A percentile compares a stretch with the other conserved stretches of the same genome.
Conservation (phyloP, 129 eudicot genomes). For the Lactuca saligna region DNA sequence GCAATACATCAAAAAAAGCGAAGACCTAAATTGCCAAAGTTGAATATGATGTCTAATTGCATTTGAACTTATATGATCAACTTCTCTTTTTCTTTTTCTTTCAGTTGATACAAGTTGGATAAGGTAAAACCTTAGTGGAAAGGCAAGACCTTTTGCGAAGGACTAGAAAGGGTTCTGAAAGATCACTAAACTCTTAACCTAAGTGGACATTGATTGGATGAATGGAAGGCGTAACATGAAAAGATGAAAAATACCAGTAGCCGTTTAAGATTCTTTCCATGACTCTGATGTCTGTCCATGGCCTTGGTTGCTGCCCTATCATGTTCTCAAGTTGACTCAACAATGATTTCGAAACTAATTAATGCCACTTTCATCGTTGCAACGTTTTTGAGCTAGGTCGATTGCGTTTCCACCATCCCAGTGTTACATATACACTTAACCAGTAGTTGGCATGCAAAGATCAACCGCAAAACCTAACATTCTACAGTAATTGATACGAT, state of each 20-base stretch:
- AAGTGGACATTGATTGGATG: neutral
- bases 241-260: neutral
- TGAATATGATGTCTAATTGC: constrained; percentile 9
- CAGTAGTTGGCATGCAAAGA: constrained; percentile 74
- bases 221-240: neutral
- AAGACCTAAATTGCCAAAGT: constrained; percentile 12
- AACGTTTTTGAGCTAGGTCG: neutral
- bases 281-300: neutral
- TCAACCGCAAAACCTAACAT: constrained; percentile 26
- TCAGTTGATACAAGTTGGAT: constrained; percentile 14
- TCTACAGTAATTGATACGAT: neutral
- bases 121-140: constrained; percentile 20
- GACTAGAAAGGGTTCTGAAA: neutral
- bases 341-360: no score
- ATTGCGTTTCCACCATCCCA: neutral
- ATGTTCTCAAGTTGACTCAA: neutral
- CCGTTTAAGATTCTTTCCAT: neutral
- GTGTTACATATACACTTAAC: constrained; percentile 53
- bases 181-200: neutral
- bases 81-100: constrained; percentile 3
- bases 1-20: neutral
- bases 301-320: neutral
- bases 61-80: constrained; percentile 10
- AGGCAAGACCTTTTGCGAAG: constrained; percentile 9
- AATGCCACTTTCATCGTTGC: neutral